Evolutionary conservation across 208 protist species (phyloP).

Genomic region (Trypanosoma brucei): DNA sequence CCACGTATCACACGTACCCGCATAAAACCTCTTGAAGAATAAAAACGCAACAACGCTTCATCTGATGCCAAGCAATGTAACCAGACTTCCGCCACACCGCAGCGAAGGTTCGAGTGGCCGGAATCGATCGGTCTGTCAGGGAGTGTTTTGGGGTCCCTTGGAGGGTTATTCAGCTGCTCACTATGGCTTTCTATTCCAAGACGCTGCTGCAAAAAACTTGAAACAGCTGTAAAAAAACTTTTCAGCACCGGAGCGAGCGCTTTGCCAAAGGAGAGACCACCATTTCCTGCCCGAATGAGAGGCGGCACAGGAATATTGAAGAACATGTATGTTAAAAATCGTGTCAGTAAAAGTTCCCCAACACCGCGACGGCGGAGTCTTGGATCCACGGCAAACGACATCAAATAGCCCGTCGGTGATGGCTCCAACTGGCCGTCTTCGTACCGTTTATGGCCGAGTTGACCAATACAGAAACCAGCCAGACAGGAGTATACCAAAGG

Average conservation of each 20-base stretch:
- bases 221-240: no score
- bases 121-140: neutral
- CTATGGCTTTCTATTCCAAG: no score
- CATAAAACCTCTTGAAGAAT: conserved; percentile 48
- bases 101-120: conserved; percentile 30
- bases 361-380: conserved; percentile 53
- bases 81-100: conserved; percentile 64
- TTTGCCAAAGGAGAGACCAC: no score
- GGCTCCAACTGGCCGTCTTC: conserved; percentile 36
- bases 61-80: conserved; percentile 66
- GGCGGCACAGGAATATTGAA: conserved; percentile 38
- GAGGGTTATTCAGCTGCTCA: neutral
- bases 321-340: conserved; percentile 50
- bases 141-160: neutral
- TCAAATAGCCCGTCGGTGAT: conserved; percentile 70
- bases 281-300: no score
- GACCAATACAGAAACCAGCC: conserved; percentile 59
- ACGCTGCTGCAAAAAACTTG: no score
- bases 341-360: conserved; percentile 44
- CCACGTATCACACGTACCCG: conserved; percentile 23
- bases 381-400: conserved; percentile 55
- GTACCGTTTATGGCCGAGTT: conserved; percentile 42
- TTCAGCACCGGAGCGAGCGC: no score
- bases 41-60: conserved; percentile 36
- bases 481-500: conserved; percentile 25